Conservation (phyloP, 2,329 filamentous ascomycete genomes). For the Aspergillus texensis region DNA sequence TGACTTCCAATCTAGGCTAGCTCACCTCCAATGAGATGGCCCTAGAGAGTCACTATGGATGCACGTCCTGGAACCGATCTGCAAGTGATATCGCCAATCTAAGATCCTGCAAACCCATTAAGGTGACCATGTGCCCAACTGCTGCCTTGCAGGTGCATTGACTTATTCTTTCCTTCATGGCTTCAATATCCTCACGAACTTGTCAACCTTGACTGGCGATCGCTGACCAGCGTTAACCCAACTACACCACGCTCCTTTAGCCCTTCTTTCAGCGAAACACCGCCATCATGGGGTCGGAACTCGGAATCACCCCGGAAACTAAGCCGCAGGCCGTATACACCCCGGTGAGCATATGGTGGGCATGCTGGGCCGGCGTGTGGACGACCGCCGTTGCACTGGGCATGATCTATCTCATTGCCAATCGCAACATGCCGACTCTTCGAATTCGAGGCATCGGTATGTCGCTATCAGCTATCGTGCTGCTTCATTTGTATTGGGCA, state of each 20-base stretch:
- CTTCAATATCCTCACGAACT: neutral
- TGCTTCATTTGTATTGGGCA: conserved; percentile 44
- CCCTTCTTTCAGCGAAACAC: conserved; percentile 2
- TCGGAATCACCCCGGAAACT: conserved; percentile 29
- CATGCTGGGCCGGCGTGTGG: conserved; percentile 33
- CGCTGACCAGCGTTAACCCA: conserved; percentile 7
- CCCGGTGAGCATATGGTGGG: conserved; percentile 34
- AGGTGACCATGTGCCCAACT: neutral
- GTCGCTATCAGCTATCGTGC: conserved; percentile 37
- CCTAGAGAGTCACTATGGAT: neutral
- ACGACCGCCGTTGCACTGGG: conserved; percentile 34
- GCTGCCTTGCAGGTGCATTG: neutral
- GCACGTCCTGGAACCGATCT: neutral
- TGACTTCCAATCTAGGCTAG: neutral
- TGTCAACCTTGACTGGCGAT: neutral
- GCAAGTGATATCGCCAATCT: neutral
- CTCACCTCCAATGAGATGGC: neutral
- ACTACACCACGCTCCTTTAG: conserved; percentile 15
- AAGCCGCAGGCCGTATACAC: conserved; percentile 24
- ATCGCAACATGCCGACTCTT: conserved; percentile 38
- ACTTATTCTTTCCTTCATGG: neutral
- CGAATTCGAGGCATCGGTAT: conserved; percentile 43
- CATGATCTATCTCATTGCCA: conserved; percentile 35
- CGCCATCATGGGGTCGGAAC: conserved; percentile 33
- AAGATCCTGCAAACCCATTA: neutral